Percentiles rank a stretch among this genome's conserved stretches.
Conservation (phyloP, 768 basidiomycete species). For the Boletus tylopilopsis region DNA sequence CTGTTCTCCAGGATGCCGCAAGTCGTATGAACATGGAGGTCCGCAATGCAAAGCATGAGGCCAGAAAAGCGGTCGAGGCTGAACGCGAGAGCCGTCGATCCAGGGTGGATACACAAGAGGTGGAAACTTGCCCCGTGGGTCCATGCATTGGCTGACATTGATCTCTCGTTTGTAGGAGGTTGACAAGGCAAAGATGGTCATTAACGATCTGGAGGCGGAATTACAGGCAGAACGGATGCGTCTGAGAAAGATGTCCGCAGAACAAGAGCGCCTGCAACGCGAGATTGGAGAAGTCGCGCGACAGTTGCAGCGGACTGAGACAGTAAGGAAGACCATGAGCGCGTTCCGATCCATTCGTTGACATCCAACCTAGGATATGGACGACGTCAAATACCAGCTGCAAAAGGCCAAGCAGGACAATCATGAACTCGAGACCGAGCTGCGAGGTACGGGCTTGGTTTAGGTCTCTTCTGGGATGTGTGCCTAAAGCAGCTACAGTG, state of each 20-base stretch:
- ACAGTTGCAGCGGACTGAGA: constrained; percentile 69
- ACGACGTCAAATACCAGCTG: constrained; percentile 66
- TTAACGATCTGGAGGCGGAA: constrained; percentile 67
- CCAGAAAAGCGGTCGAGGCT: constrained; percentile 48
- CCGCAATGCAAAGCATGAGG: constrained; percentile 54
- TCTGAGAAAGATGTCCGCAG: constrained; percentile 56
- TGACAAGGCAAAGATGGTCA: constrained; percentile 58
- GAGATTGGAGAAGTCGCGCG: constrained; percentile 62
- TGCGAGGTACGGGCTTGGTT: constrained; percentile 52
- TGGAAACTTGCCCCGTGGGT: constrained; percentile 22
- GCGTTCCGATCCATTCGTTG: background rate
- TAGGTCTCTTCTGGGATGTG: background rate
- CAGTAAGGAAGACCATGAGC: constrained; percentile 37
- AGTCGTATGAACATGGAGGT: constrained; percentile 63
- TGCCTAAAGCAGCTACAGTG: constrained; percentile 34
- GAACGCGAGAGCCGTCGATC: constrained; percentile 48
- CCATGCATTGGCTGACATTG: background rate
- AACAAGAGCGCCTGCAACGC: constrained; percentile 58
- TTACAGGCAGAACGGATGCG: constrained; percentile 69
- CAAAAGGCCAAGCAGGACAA: constrained; percentile 71
- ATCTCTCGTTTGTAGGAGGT: constrained; percentile 54
- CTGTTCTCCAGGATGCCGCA: constrained; percentile 66
- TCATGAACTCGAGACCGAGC: constrained; percentile 65
- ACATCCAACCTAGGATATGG: constrained; percentile 61
- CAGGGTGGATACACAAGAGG: constrained; percentile 52